Evolutionary conservation across 2,329 filamentous ascomycete species (phyloP).

Genomic region (Colletotrichum sp.): DNA sequence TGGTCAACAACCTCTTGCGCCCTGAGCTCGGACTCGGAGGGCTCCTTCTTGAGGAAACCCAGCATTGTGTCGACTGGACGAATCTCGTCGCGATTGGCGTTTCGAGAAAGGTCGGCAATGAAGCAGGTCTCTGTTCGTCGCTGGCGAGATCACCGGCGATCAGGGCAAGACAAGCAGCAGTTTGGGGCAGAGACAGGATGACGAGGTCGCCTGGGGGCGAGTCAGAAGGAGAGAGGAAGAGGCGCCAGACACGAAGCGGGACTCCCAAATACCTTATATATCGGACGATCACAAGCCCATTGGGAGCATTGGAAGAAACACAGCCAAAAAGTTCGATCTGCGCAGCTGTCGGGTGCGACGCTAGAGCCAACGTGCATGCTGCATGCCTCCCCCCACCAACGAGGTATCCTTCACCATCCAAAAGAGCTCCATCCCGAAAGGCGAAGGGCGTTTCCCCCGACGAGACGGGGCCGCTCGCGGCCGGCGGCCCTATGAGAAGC

Average conservation of each 20-base stretch:
- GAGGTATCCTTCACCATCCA: background rate
- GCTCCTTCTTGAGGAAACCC: background rate
- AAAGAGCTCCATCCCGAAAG: background rate
- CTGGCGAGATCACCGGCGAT: background rate
- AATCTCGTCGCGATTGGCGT: background rate
- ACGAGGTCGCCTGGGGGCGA: background rate
- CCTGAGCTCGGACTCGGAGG: background rate
- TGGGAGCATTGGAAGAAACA: background rate
- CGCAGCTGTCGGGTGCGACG: background rate
- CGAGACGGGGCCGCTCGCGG: background rate
- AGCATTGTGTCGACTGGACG: background rate
- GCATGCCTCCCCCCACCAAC: background rate
- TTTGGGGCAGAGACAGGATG: background rate
- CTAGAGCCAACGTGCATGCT: background rate
- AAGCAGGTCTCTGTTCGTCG: background rate
- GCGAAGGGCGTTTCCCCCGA: background rate
- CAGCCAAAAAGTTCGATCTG: background rate
- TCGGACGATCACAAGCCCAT: slow-evolving; percentile 7
- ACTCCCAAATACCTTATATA: background rate
- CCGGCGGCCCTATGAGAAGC: background rate
- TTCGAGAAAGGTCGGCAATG: background rate
- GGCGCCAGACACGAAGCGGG: background rate
- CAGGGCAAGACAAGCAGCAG: background rate
- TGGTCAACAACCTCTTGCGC: background rate
- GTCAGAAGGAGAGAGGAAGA: background rate